Evolutionary conservation across 2,329 filamentous ascomycete species (phyloP).

Genomic region (Colletotrichum filicis): DNA sequence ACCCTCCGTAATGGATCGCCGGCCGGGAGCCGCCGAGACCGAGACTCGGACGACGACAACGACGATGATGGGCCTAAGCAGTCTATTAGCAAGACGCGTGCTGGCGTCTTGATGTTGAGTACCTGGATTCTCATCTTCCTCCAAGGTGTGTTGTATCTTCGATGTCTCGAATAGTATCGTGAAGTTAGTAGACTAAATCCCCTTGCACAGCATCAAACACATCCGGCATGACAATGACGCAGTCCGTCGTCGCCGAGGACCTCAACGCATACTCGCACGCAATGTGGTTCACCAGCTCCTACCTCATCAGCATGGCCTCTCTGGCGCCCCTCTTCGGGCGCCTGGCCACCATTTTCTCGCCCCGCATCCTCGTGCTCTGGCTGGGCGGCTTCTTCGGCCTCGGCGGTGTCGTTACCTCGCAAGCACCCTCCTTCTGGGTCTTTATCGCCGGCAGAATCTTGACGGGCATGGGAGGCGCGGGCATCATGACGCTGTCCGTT

Average conservation of each 20-base stretch:
- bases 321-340: constrained; percentile 78
- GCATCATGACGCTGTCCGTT: constrained; percentile 77
- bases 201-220: constrained; percentile 71
- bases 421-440: constrained; percentile 64
- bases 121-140: constrained; percentile 69
- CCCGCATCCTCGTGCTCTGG: constrained; percentile 71
- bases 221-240: constrained; percentile 83
- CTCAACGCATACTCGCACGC: constrained; percentile 78
- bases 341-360: constrained; percentile 78
- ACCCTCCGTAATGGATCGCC: constrained; percentile 25
- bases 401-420: constrained; percentile 74
- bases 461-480: constrained; percentile 76
- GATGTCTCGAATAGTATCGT: neutral
- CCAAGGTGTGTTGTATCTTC: constrained; percentile 56
- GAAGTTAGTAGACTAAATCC: constrained; percentile 15
- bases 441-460: constrained; percentile 78
- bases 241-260: constrained; percentile 80
- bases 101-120: constrained; percentile 60
- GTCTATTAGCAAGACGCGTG: constrained; percentile 46
- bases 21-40: constrained; percentile 9
- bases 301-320: constrained; percentile 71
- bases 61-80: constrained; percentile 35
- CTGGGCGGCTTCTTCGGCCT: constrained; percentile 67
- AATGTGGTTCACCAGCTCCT: constrained; percentile 85
- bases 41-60: constrained; percentile 14